Evolutionary conservation across 768 basidiomycete genomes (phyloP), one percentile per base, ranked within the genome.

Genomic region (Mycena floridula): DNA sequence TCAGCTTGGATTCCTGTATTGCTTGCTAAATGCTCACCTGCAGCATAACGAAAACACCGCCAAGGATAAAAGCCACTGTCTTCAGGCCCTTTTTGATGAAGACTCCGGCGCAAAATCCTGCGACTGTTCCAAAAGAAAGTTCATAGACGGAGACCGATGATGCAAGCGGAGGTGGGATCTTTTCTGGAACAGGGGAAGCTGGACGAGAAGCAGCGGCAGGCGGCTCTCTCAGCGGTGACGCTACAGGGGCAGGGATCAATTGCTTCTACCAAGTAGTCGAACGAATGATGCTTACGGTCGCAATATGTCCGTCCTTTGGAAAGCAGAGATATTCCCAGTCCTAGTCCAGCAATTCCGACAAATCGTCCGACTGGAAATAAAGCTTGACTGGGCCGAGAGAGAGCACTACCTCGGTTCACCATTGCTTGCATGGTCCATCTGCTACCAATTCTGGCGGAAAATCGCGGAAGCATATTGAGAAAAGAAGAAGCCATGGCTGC

Each of bases 21-120:
- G 16, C 25, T 20, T 22, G 37, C 18, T 18, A 35, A 9, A 22
- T 4, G 57, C 78, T 38, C 46, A 91, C 93, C 77, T 95, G 93
- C 7, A 98, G 75, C 37, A 97, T 64, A 18, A 97, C 85, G 52
- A 96, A 98, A 2, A 89, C 68, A 3, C 91, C 92, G 3, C 95
- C 95, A n/a, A 96, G 65, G 35, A 86, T 59, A 65, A 91, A 93
- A 0, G 93, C 95, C 9, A 84, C 63, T 2, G 78, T 70, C 60
- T 84, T 89, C 7, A 84, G 79, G n/a, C 95, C 94, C 62, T 95
- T 97, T 67, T 96, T 97, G 54, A 95, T 71, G 58, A 98, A 98
- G 0, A 98, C 74, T 0, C 95, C 95, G 0, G 90, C 81, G 55
- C 91, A 96, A 32, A 98, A 59, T 0, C 95, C 95, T 45, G 82